These are phyloP conservation scores for Lithocarpus polystachyus DNA, from an alignment of 306 rosid genomes.

Conservation along the genomic window DNA sequence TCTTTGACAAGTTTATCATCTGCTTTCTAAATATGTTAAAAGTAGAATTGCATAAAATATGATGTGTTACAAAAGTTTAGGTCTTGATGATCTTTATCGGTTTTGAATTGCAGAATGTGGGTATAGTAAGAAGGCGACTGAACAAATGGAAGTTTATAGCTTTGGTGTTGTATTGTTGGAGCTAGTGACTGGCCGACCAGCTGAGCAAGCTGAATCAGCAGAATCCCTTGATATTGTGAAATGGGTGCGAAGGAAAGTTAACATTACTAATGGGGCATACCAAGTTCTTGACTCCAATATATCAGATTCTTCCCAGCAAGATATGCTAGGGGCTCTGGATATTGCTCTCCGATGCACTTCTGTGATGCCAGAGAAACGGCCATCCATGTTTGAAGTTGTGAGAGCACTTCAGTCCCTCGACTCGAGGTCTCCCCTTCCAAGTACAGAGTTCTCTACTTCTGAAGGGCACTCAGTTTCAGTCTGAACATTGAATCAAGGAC, in stretches of 20 bases:
- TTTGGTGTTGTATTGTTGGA: constrained; percentile 87
- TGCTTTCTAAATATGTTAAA: neutral
- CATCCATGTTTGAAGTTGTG: constrained; percentile 70
- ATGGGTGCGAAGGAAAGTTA: constrained; percentile 96
- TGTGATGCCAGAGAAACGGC: constrained; percentile 91
- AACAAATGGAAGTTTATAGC: constrained; percentile 79
- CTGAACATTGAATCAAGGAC: constrained; percentile 29
- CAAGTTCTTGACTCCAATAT: constrained; percentile 79
- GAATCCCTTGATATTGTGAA: constrained; percentile 75
- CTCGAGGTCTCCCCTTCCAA: constrained; percentile 30
- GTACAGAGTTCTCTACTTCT: constrained; percentile 30
- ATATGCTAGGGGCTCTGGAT: constrained; percentile 69
- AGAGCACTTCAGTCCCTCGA: constrained; percentile 65
- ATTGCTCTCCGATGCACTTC: constrained; percentile 81
- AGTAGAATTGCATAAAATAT: neutral
- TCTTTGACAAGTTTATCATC: neutral
- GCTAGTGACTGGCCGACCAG: constrained; percentile 79
- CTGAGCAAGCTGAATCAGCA: constrained; percentile 49
- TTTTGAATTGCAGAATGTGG: constrained; percentile 65
- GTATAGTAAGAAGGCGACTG: constrained; percentile 70
- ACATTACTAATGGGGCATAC: constrained; percentile 62
- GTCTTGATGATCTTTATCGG: neutral
- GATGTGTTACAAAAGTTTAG: neutral
- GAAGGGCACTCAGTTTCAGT: constrained; percentile 42
- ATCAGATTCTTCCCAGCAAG: constrained; percentile 39